Percentiles rank a stretch among this genome's conserved stretches.
Conservation (phyloP, 2,329 filamentous ascomycete genomes). For the Scleromitrula shiraiana region DNA sequence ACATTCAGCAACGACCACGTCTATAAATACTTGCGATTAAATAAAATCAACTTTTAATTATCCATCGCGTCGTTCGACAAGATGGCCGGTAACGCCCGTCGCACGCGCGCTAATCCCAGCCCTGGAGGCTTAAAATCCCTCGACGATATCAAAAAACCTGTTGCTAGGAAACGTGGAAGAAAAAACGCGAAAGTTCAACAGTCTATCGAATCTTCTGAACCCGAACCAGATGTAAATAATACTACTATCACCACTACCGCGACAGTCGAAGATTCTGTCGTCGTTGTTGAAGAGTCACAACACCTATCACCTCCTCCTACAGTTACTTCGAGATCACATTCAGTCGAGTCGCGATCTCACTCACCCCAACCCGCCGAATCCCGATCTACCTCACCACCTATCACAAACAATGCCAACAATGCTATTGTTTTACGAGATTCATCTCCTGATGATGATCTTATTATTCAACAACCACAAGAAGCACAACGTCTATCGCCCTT, state of each 20-base stretch:
- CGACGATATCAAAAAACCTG: conserved; percentile 3
- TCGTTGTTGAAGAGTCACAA: not conserved
- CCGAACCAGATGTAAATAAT: not conserved
- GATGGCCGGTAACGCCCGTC: too few species aligned
- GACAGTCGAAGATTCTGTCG: not conserved
- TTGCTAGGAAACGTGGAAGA: not conserved
- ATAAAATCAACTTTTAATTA: too few species aligned
- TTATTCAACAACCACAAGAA: not conserved
- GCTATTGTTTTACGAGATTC: not conserved
- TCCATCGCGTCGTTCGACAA: too few species aligned
- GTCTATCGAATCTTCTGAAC: not conserved
- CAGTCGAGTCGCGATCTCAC: not conserved
- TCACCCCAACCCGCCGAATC: conserved; percentile 1
- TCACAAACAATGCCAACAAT: not conserved
- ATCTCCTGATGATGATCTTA: conserved; percentile 4
- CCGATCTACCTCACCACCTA: conserved; percentile 6
- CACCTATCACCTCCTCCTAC: conserved; percentile 9
- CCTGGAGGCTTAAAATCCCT: conserved; percentile 10
- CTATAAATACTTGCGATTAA: too few species aligned
- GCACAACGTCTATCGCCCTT: not conserved
- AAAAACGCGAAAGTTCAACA: not conserved
- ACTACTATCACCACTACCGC: not conserved
- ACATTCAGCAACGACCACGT: too few species aligned
- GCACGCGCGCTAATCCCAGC: not conserved
- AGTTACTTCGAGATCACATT: not conserved